A percentile compares a stretch with the other conserved stretches of the same genome.
These are phyloP conservation scores for Suhomyces pyralidae DNA, from an alignment of 805 yeast genomes.

Conservation along the genomic window DNA sequence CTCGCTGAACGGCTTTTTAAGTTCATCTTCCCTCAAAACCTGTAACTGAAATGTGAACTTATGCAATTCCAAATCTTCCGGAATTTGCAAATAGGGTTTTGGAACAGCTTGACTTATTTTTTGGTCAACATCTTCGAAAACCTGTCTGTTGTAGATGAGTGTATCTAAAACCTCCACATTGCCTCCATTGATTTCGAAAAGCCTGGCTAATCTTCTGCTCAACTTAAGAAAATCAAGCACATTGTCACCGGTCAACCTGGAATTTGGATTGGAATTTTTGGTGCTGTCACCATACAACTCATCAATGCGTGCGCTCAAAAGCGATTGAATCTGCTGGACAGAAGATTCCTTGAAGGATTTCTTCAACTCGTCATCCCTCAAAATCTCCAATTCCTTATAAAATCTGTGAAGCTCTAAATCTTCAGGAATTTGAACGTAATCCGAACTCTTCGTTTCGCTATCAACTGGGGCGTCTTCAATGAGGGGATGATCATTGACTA, in stretches of 20 bases:
- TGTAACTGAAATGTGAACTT: slow-evolving; percentile 15
- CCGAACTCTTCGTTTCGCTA: background rate
- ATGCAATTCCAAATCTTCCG: slow-evolving; percentile 18
- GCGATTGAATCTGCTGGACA: slow-evolving; percentile 12
- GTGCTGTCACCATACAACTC: slow-evolving; percentile 10
- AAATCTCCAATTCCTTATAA: slow-evolving; percentile 16
- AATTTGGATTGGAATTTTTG: slow-evolving; percentile 6
- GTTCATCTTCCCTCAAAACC: slow-evolving; percentile 13
- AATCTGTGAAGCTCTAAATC: slow-evolving; percentile 14
- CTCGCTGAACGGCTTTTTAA: slow-evolving; percentile 6
- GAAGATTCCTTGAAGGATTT: slow-evolving; percentile 7
- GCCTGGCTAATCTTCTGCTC: slow-evolving; percentile 17
- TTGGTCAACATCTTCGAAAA: background rate
- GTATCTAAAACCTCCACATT: slow-evolving; percentile 58
- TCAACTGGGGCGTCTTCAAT: background rate
- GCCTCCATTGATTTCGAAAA: slow-evolving; percentile 53
- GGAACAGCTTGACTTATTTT: background rate
- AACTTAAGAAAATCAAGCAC: slow-evolving; percentile 16
- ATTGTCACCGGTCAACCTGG: slow-evolving; percentile 13
- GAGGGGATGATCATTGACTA: background rate
- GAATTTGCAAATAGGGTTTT: slow-evolving; percentile 14
- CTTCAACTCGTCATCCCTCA: slow-evolving; percentile 11
- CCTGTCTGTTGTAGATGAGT: slow-evolving; percentile 38
- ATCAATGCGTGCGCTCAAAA: slow-evolving; percentile 15
- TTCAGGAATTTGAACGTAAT: slow-evolving; percentile 17